Conservation (phyloP, 192 early-diverging fungal species). For the Podila clonocystis region DNA sequence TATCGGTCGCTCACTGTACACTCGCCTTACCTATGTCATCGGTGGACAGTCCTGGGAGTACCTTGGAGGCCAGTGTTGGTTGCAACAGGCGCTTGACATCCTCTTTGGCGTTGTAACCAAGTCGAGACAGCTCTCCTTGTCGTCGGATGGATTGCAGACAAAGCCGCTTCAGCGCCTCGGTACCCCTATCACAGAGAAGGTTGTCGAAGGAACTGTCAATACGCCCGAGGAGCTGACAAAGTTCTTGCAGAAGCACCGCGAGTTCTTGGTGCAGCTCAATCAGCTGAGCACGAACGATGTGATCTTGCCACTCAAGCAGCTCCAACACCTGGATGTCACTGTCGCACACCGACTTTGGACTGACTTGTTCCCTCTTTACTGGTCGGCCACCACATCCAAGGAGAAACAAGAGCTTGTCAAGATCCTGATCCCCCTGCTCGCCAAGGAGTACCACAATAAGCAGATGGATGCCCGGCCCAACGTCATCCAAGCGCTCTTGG, state of each 20-base stretch:
- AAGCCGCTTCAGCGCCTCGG: conserved; percentile 54
- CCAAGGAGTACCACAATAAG: conserved; percentile 89
- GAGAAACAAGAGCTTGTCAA: conserved; percentile 91
- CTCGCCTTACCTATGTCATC: conserved; percentile 88
- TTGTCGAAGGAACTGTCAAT: conserved; percentile 13
- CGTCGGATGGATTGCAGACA: conserved; percentile 55
- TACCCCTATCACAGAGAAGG: conserved; percentile 9
- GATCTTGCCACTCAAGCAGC: conserved; percentile 66
- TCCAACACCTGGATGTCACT: conserved; percentile 72
- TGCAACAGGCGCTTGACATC: conserved; percentile 91
- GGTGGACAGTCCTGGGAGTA: conserved; percentile 97
- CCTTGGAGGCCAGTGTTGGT: conserved; percentile 87
- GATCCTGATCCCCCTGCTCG: conserved; percentile 83
- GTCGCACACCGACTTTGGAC: conserved; percentile 86
- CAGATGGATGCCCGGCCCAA: conserved; percentile 90
- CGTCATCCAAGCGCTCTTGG: conserved; percentile 92
- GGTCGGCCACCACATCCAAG: conserved; percentile 74
- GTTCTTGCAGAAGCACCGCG: conserved; percentile 64
- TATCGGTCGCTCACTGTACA: conserved; percentile 72
- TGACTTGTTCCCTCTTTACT: conserved; percentile 83
- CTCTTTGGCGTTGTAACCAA: conserved; percentile 75
- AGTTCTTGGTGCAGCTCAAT: conserved; percentile 69
- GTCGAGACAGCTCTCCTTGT: conserved; percentile 45
- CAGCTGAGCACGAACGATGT: conserved; percentile 59
- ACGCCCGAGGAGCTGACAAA: conserved; percentile 51